Evolutionary conservation across 441 rosid species (phyloP).

Genomic region (Breynia disticha): DNA sequence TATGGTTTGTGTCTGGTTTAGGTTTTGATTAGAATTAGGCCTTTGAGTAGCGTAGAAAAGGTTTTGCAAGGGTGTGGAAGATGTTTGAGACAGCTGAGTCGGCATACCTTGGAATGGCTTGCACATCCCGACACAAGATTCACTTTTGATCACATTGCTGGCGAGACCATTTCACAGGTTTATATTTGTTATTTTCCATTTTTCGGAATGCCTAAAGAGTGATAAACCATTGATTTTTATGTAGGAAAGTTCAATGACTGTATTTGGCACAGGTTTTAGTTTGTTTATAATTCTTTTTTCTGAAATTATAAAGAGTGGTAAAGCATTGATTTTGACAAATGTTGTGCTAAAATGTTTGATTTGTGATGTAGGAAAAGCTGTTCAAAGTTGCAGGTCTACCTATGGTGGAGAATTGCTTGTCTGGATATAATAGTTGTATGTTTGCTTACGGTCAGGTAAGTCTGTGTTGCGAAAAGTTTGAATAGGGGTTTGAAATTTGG

Average conservation of each 20-base stretch:
- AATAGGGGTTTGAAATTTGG: background rate
- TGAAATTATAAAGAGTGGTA: conserved; percentile 1
- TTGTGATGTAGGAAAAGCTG: conserved; percentile 50
- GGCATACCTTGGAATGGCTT: conserved; percentile 64
- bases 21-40: conserved; percentile 87
- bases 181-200: background rate
- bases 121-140: conserved; percentile 92
- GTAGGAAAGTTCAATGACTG: no score
- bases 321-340: conserved; percentile 4
- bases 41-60: conserved; percentile 52
- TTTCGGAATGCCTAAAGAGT: background rate
- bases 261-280: background rate
- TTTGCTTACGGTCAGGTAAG: conserved; percentile 94
- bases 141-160: conserved; percentile 83
- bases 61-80: conserved; percentile 52
- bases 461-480: background rate
- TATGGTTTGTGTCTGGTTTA: conserved; percentile 15
- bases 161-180: conserved; percentile 86
- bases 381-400: conserved; percentile 76
- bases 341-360: background rate
- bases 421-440: conserved; percentile 92
- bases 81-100: conserved; percentile 76
- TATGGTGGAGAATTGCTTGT: conserved; percentile 95
- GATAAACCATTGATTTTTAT: background rate
- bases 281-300: background rate